phyloP scores from a whole-genome alignment of 1,139 yeast species.

The Magnusiomyces paraingens region DNA sequence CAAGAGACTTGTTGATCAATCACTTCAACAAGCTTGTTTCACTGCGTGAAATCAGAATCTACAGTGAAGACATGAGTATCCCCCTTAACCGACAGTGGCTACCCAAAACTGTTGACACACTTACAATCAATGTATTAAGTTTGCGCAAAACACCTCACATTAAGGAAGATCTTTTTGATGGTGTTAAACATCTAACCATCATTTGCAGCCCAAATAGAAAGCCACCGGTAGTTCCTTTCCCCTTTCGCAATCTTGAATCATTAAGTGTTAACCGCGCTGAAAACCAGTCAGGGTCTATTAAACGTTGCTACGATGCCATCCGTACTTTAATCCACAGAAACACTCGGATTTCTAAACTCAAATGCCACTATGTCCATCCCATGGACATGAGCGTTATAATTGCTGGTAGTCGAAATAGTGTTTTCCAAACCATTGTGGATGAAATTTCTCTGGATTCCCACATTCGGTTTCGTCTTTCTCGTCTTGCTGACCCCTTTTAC shows the following conservation, averaged over 20 bases:
- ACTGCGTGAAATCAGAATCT: background rate
- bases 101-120: background rate
- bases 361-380: background rate
- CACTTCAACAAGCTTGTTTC: background rate
- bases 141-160: constrained; percentile 2
- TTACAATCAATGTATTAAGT: background rate
- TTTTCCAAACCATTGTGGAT: background rate
- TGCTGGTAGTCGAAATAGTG: background rate
- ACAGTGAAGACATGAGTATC: constrained; percentile 1
- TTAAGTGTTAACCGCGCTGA: background rate
- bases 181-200: background rate
- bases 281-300: background rate
- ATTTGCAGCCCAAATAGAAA: constrained; percentile 3
- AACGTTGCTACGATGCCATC: background rate
- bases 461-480: background rate
- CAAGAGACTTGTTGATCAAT: background rate
- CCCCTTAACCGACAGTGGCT: constrained; percentile 1
- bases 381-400: constrained; percentile 1
- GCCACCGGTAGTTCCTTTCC: constrained; percentile 2
- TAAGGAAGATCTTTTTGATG: background rate
- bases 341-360: background rate
- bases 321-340: background rate
- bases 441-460: background rate
- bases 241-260: background rate
- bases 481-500: background rate